Evolutionary conservation across 1,139 yeast species (phyloP).

Genomic region (Candida dubliniensis): DNA sequence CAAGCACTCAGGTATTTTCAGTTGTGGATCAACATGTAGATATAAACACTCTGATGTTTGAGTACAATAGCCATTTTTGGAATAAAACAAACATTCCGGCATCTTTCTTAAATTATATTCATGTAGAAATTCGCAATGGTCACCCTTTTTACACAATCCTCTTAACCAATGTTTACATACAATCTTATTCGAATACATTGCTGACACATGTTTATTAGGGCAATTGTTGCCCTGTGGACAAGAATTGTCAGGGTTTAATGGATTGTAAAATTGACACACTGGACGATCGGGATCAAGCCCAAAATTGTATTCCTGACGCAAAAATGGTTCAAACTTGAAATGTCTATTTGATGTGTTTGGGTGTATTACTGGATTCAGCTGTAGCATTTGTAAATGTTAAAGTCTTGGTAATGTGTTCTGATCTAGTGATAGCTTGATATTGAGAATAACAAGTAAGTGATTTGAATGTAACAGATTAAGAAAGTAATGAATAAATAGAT

Average conservation of each 20-base stretch:
- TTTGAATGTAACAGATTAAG: background rate
- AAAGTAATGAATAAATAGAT: background rate
- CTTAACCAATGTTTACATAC: slow-evolving; percentile 99
- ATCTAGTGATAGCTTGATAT: too few relatives aligned
- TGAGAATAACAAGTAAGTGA: background rate
- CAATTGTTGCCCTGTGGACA: slow-evolving; percentile 87
- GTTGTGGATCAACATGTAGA: slow-evolving; percentile 86
- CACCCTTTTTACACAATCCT: slow-evolving; percentile 95
- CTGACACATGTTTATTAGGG: slow-evolving; percentile 84
- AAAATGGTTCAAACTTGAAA: slow-evolving; percentile 82
- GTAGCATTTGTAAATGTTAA: slow-evolving; percentile 10
- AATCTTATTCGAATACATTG: slow-evolving; percentile 75
- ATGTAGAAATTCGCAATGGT: slow-evolving; percentile 93
- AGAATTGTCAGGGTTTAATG: slow-evolving; percentile 55
- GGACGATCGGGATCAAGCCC: slow-evolving; percentile 91
- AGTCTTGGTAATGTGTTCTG: background rate
- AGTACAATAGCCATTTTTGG: slow-evolving; percentile 88
- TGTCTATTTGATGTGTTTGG: slow-evolving; percentile 43
- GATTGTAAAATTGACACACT: slow-evolving; percentile 71
- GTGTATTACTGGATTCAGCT: slow-evolving; percentile 38
- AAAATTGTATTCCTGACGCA: slow-evolving; percentile 76
- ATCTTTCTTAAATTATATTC: slow-evolving; percentile 91
- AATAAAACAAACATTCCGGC: slow-evolving; percentile 93
- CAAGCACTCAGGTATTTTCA: slow-evolving; percentile 82
- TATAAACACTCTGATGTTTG: slow-evolving; percentile 95